A percentile compares a stretch with the other conserved stretches of the same genome.
These are phyloP conservation scores for Leucoagaricus sp. DNA, from an alignment of 1,284 basidiomycete genomes.

Conservation along the genomic window DNA sequence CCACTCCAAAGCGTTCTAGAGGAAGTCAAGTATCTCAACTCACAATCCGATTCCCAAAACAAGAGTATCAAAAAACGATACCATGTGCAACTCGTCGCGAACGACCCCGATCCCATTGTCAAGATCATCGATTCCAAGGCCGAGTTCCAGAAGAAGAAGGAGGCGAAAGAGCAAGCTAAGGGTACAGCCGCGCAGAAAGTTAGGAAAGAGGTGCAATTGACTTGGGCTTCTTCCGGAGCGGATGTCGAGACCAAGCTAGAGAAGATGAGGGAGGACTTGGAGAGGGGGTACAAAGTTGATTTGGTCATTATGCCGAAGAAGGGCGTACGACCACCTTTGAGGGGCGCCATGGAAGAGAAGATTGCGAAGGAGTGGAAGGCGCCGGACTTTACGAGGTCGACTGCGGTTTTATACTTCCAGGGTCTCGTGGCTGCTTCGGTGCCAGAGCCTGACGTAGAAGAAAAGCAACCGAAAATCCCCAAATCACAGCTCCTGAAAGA, in stretches of 20 bases:
- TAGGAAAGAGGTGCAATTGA: slow-evolving; percentile 74
- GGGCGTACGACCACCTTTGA: slow-evolving; percentile 33
- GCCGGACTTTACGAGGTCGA: slow-evolving; percentile 37
- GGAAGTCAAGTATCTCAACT: slow-evolving; percentile 30
- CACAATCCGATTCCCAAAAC: slow-evolving; percentile 7
- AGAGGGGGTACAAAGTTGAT: slow-evolving; percentile 55
- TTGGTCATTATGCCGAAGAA: slow-evolving; percentile 57
- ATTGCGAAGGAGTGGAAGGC: slow-evolving; percentile 54
- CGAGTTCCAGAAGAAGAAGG: slow-evolving; percentile 22
- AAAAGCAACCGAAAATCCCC: slow-evolving; percentile 22
- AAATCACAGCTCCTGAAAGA: slow-evolving; percentile 17
- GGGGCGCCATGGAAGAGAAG: slow-evolving; percentile 42
- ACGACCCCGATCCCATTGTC: slow-evolving; percentile 50
- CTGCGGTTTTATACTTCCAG: slow-evolving; percentile 47
- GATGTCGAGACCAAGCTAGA: slow-evolving; percentile 72
- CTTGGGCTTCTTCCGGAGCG: slow-evolving; percentile 61
- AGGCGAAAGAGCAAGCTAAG: slow-evolving; percentile 36
- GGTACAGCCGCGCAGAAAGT: slow-evolving; percentile 37
- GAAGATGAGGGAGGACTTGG: slow-evolving; percentile 59
- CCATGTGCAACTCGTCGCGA: slow-evolving; percentile 45
- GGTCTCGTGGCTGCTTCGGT: slow-evolving; percentile 26
- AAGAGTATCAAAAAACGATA: slow-evolving; percentile 10
- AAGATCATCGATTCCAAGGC: slow-evolving; percentile 46
- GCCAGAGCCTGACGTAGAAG: slow-evolving; percentile 17
- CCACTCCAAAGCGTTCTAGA: slow-evolving; percentile 41